phyloP scores from a whole-genome alignment of 2,329 filamentous ascomycete genomes.

The Plenodomus lindquistii region DNA sequence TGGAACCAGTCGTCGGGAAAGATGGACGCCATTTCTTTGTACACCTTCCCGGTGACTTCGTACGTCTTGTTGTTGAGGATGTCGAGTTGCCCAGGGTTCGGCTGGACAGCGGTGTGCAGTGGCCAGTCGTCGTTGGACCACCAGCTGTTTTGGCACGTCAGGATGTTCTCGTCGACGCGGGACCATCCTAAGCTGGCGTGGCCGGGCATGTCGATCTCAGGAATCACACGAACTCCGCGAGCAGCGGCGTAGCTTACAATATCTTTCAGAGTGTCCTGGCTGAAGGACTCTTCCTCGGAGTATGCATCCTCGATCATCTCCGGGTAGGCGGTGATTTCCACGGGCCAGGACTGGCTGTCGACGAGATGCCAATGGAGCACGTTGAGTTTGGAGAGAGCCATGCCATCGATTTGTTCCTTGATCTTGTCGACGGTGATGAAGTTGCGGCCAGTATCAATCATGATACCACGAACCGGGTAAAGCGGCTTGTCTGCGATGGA shows the following conservation, averaged over 20 bases:
- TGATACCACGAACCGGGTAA: constrained; percentile 59
- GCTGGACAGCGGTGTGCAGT: constrained; percentile 60
- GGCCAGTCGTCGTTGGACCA: constrained; percentile 63
- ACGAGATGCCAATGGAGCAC: constrained; percentile 62
- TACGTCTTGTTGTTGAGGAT: constrained; percentile 61
- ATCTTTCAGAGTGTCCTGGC: constrained; percentile 47
- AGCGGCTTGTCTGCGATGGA: constrained; percentile 55
- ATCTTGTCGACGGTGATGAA: constrained; percentile 58
- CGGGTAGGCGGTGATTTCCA: constrained; percentile 55
- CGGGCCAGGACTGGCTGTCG: constrained; percentile 61
- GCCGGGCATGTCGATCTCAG: constrained; percentile 67
- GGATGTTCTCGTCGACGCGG: constrained; percentile 59
- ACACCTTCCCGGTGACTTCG: constrained; percentile 58
- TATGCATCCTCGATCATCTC: constrained; percentile 60
- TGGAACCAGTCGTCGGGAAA: constrained; percentile 61
- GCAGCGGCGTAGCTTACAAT: constrained; percentile 57
- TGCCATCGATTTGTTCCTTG: constrained; percentile 58
- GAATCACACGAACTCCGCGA: constrained; percentile 62
- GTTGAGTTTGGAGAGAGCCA: constrained; percentile 62
- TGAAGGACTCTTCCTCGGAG: constrained; percentile 54
- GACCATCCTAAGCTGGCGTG: constrained; percentile 61
- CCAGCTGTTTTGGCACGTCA: constrained; percentile 61
- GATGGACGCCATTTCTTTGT: constrained; percentile 55
- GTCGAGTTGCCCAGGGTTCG: constrained; percentile 61
- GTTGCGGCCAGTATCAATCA: constrained; percentile 60